phyloP scores from a whole-genome alignment of 2,329 filamentous ascomycete species.

The Phyllosticta citribraziliensis region DNA sequence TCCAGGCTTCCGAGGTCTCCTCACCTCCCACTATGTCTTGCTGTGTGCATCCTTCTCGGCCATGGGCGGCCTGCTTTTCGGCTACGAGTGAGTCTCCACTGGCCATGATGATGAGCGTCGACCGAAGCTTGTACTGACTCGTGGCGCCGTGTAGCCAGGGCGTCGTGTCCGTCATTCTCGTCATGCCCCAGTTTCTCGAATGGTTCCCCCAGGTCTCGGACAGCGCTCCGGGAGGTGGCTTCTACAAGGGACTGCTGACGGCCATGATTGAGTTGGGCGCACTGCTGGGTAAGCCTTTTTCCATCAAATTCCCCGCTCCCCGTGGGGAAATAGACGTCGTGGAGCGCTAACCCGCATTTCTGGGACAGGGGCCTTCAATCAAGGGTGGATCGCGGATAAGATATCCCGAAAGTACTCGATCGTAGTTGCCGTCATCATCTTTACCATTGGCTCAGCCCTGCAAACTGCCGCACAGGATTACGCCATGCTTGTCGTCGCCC shows the following conservation, averaged over 20 bases:
- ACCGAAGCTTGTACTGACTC: constrained; percentile 10
- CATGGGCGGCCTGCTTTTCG: constrained; percentile 41
- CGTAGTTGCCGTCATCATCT: constrained; percentile 41
- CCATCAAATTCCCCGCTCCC: neutral
- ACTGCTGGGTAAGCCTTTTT: constrained; percentile 22
- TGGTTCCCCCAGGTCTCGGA: constrained; percentile 36
- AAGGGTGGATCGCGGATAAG: constrained; percentile 41
- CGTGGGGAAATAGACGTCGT: constrained; percentile 14
- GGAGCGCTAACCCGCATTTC: constrained; percentile 14
- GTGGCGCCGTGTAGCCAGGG: constrained; percentile 23
- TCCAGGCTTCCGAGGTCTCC: constrained; percentile 37
- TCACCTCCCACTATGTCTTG: constrained; percentile 40
- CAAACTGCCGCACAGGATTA: constrained; percentile 43
- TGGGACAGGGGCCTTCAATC: constrained; percentile 19
- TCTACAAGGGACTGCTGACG: constrained; percentile 39
- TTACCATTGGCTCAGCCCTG: constrained; percentile 41
- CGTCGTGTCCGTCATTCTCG: constrained; percentile 37
- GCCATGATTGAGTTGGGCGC: constrained; percentile 48
- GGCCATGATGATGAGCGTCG: constrained; percentile 18
- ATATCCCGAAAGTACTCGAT: constrained; percentile 45
- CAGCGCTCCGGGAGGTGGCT: constrained; percentile 32
- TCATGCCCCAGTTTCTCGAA: constrained; percentile 43
- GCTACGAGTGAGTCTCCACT: constrained; percentile 31
- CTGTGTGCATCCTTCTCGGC: constrained; percentile 43
- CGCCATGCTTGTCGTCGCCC: constrained; percentile 41